Conservation (phyloP, 1,139 yeast species). For the Kodamaea sp. region DNA sequence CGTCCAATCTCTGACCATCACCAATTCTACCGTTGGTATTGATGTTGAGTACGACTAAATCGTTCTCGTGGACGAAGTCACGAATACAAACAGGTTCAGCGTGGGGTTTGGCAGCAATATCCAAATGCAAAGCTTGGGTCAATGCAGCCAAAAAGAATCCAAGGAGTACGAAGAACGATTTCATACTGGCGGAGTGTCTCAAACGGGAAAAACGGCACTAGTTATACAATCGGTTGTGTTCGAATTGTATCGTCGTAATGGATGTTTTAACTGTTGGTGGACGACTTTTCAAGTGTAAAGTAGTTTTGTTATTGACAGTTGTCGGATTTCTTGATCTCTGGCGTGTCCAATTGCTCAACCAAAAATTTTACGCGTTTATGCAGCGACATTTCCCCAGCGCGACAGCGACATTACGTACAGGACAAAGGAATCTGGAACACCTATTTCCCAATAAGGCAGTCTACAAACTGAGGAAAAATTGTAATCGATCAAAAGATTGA, state of each 20-base stretch:
- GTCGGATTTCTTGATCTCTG: slow-evolving; percentile 3
- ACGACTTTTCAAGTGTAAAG: not conserved
- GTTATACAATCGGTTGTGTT: no score
- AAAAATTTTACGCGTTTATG: slow-evolving; percentile 8
- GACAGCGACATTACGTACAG: no score
- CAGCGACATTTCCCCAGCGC: no score
- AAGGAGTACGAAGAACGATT: slow-evolving; percentile 11
- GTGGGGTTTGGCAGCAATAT: slow-evolving; percentile 35
- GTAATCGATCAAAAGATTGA: no score
- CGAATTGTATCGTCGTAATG: no score
- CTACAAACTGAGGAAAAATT: slow-evolving; percentile 1
- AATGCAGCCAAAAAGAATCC: slow-evolving; percentile 18
- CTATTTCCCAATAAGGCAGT: slow-evolving; percentile 9
- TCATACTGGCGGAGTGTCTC: slow-evolving; percentile 13
- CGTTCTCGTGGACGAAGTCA: slow-evolving; percentile 83
- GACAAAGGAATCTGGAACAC: not conserved
- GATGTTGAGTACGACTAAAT: slow-evolving; percentile 81
- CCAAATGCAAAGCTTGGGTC: slow-evolving; percentile 39
- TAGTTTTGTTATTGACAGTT: not conserved
- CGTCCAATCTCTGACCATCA: slow-evolving; percentile 79
- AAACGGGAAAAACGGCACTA: no score
- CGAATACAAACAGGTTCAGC: slow-evolving; percentile 69
- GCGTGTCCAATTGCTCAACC: slow-evolving; percentile 7
- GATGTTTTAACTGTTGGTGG: not conserved
- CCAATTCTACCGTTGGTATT: slow-evolving; percentile 71